Evolutionary conservation across 257 asterid species (phyloP).

Genomic region (Solanum microdontum): DNA sequence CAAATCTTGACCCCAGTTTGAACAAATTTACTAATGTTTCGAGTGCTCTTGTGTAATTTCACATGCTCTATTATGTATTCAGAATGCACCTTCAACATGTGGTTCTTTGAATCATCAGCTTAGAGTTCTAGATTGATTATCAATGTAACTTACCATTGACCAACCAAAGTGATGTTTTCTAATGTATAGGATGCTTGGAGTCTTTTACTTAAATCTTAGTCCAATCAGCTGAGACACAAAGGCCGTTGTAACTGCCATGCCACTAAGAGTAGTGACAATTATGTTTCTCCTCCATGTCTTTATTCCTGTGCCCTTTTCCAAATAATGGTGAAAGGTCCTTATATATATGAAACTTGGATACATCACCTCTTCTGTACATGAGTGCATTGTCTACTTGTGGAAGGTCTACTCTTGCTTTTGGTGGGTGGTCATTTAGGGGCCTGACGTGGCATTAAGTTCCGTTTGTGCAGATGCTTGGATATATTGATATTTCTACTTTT

Average conservation of each 20-base stretch:
- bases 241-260: neutral
- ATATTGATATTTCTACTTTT: neutral
- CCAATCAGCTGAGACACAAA: neutral
- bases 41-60: neutral
- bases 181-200: neutral
- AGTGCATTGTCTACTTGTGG: neutral
- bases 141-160: neutral
- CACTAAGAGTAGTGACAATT: neutral
- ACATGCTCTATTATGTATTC: neutral
- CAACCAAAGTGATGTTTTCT: neutral
- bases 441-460: neutral
- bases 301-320: neutral
- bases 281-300: neutral
- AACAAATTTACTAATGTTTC: neutral
- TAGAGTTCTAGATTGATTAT: neutral
- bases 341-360: neutral
- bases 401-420: neutral
- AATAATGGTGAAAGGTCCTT: neutral
- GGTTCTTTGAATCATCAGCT: neutral
- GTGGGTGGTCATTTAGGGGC: neutral
- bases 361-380: neutral
- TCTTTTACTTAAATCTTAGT: neutral
- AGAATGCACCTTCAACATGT: neutral
- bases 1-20: neutral
- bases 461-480: neutral